Base-by-base conservation (phyloP, 1,284 basidiomycete genomes). In the Marasmius sp. region DNA sequence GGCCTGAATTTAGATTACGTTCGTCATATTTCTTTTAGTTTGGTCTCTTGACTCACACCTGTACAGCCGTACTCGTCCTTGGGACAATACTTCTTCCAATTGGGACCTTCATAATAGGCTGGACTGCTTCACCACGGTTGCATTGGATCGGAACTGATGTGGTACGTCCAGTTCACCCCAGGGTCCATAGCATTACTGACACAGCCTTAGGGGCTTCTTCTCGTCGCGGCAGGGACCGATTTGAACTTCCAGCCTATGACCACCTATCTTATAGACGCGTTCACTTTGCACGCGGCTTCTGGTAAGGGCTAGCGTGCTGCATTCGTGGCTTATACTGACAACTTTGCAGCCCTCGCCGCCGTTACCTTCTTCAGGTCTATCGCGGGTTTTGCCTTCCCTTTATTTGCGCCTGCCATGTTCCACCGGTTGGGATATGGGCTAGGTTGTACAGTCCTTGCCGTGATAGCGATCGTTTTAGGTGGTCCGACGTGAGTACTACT, bases 371-470 rank as follows among this genome's bases (percentile, higher is more conserved):
- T 78, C 49, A 75, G 79, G 27, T 77, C 75, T 1, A 62, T 77
- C 1, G 76, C 75, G 1, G 77, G 78, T 12, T 80, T 80, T 59
- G 77, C 75, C 10, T 80, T 80, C 69, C 78, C 78, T 45, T 67
- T 80, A 27, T 80, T 80, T 60, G 78, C 77, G 20, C 78, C 77
- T 0, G 70, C 75, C 47, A 79, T 80, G 77, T 79, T 77, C 66
- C 68, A 71, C 8, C 71, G 72, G n/a, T 69, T 79, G 6, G 78
- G 77, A 20, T 79, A 75, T 62, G 78, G 78, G 16, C 75, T 74
- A 63, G 78, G 77, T 7, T 72, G 78, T 62, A 75, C 77, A 2
- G 74, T 80, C 47, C 71, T 80, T 10, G 77, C 74, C 0, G 70
- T 61, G 20, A 65, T 75, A n/a, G 77, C 77, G 0, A 75, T 79